Percentiles rank a stretch among this genome's conserved stretches.
These are phyloP conservation scores for Didymella keratinophila DNA, from an alignment of 2,329 filamentous ascomycete genomes.

Conservation along the genomic window DNA sequence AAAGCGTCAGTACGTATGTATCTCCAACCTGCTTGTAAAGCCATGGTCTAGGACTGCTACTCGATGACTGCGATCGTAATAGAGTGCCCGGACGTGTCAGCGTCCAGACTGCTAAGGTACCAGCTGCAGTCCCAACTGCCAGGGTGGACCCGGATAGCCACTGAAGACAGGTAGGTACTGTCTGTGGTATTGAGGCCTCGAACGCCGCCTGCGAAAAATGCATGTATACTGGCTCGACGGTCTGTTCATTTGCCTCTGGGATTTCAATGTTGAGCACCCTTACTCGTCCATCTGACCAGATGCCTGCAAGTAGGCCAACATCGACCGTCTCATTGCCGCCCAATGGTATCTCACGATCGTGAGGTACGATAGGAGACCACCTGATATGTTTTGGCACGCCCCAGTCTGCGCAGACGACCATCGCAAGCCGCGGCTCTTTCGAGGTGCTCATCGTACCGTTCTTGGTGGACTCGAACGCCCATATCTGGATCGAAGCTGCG, in stretches of 20 bases:
- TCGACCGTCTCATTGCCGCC: conserved; percentile 40
- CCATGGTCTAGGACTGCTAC: conserved; percentile 47
- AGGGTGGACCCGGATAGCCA: conserved; percentile 66
- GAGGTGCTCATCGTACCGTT: conserved; percentile 54
- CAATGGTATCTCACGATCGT: conserved; percentile 29
- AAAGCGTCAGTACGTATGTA: conserved; percentile 58
- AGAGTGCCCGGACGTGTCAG: conserved; percentile 50
- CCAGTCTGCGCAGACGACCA: conserved; percentile 65
- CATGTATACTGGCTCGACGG: conserved; percentile 41
- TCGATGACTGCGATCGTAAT: neutral
- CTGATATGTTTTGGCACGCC: conserved; percentile 62
- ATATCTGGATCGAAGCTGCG: conserved; percentile 64
- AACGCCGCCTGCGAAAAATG: conserved; percentile 59
- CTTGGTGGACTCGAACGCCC: conserved; percentile 59
- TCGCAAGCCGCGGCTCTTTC: conserved; percentile 55
- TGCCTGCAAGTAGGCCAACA: conserved; percentile 63
- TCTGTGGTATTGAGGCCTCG: conserved; percentile 58
- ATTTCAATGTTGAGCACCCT: conserved; percentile 61
- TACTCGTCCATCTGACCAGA: conserved; percentile 66
- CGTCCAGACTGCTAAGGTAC: conserved; percentile 64
- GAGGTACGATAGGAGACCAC: conserved; percentile 62
- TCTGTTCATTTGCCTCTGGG: conserved; percentile 18
- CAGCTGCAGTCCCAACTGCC: conserved; percentile 64
- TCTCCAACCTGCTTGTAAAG: conserved; percentile 55
- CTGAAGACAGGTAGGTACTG: conserved; percentile 63